Evolutionary conservation across 73 alveolate species (phyloP).

Genomic region (Urostyla sp.): DNA sequence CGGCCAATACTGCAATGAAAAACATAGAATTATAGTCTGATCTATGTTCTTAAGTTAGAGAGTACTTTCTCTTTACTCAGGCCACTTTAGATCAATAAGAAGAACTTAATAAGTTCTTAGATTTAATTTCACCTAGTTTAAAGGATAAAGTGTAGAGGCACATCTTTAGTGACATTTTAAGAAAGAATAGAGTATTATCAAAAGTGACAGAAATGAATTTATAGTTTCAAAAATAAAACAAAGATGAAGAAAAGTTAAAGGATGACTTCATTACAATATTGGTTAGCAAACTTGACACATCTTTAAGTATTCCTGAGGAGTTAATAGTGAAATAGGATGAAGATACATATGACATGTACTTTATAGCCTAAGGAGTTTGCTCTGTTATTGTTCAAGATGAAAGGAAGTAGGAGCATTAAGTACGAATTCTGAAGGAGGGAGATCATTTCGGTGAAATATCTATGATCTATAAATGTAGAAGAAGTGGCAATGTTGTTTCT

Average conservation of each 20-base stretch:
- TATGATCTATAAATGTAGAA: slow-evolving; percentile 31
- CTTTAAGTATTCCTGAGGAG: slow-evolving; percentile 55
- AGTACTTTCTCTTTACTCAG: slow-evolving; percentile 44
- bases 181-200: slow-evolving; percentile 27
- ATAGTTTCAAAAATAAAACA: background rate
- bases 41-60: slow-evolving; percentile 41
- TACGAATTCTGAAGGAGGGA: slow-evolving; percentile 26
- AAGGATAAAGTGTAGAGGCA: slow-evolving; percentile 46
- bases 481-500: slow-evolving; percentile 63
- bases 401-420: background rate
- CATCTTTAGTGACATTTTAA: slow-evolving; percentile 44
- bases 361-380: slow-evolving; percentile 66
- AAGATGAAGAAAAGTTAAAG: background rate
- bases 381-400: slow-evolving; percentile 31
- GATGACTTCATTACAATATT: background rate
- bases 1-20: slow-evolving; percentile 66
- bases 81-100: slow-evolving; percentile 52
- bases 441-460: slow-evolving; percentile 60
- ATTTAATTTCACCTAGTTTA: slow-evolving; percentile 60
- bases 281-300: slow-evolving; percentile 22
- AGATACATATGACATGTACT: slow-evolving; percentile 42
- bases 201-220: slow-evolving; percentile 4
- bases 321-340: slow-evolving; percentile 29
- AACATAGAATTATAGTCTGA: slow-evolving; percentile 27
- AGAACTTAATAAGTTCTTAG: slow-evolving; percentile 55